Percentiles rank a stretch among this genome's conserved stretches.
Conservation (phyloP, 2,329 filamentous ascomycete genomes). For the Diaporthe citrichinensis region DNA sequence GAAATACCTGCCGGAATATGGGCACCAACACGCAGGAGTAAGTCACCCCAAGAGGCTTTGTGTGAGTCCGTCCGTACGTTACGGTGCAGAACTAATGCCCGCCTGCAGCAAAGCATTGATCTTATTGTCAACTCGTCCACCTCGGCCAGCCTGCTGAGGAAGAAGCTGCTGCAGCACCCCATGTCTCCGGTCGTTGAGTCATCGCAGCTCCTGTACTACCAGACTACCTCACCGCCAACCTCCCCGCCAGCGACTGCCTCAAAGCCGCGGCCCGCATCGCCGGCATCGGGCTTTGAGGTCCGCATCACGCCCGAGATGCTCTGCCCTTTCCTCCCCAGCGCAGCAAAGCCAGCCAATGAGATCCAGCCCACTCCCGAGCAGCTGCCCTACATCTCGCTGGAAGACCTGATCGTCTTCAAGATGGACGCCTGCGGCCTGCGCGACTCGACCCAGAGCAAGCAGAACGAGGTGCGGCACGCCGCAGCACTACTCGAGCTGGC, state of each 20-base stretch:
- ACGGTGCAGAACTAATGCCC: neutral
- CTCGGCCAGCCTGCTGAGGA: conserved; percentile 39
- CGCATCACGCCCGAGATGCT: conserved; percentile 42
- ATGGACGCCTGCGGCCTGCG: conserved; percentile 41
- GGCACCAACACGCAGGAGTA: conserved; percentile 34
- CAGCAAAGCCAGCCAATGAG: conserved; percentile 37
- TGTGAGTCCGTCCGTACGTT: too few species aligned
- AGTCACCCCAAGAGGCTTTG: neutral
- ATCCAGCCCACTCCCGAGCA: conserved; percentile 26
- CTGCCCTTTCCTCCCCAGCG: conserved; percentile 39
- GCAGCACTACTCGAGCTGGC: conserved; percentile 39
- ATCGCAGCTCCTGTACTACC: conserved; percentile 39
- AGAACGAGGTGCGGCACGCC: conserved; percentile 38
- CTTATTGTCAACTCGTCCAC: conserved; percentile 40
- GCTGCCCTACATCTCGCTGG: conserved; percentile 39
- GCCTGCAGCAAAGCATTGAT: conserved; percentile 39
- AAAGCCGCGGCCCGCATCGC: conserved; percentile 6
- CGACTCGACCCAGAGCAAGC: conserved; percentile 40
- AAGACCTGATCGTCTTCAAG: conserved; percentile 41
- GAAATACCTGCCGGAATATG: conserved; percentile 37
- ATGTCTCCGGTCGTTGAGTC: conserved; percentile 39
- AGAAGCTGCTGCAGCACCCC: conserved; percentile 41
- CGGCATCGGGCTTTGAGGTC: conserved; percentile 36
- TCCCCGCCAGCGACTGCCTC: conserved; percentile 33
- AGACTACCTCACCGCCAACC: conserved; percentile 20